A percentile compares a stretch with the other conserved stretches of the same genome.
phyloP scores from a whole-genome alignment of 129 eudicot genomes.

The Deinandra increscens region DNA sequence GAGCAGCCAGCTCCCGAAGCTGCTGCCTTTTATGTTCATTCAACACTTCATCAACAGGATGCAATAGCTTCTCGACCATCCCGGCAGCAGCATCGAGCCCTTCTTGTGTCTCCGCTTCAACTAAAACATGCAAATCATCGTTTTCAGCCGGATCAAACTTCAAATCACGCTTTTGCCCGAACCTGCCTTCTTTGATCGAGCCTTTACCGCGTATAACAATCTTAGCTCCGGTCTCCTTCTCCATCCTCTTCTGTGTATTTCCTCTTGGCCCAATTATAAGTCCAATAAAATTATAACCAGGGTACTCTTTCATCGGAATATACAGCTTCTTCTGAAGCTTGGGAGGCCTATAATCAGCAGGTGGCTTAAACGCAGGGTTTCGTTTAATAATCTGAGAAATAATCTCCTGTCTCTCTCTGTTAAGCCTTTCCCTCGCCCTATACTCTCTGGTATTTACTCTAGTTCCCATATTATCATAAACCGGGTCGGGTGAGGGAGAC shows the following conservation, averaged over 20 bases:
- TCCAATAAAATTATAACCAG: slow-evolving; percentile 89
- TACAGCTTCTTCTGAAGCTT: slow-evolving; percentile 79
- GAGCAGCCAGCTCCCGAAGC: slow-evolving; percentile 83
- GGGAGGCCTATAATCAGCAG: slow-evolving; percentile 92
- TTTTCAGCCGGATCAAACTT: slow-evolving; percentile 75
- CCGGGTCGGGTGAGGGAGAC: slow-evolving; percentile 92
- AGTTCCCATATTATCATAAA: slow-evolving; percentile 80
- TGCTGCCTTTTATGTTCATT: slow-evolving; percentile 95
- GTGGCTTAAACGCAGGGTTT: slow-evolving; percentile 84
- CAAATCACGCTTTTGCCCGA: slow-evolving; percentile 72
- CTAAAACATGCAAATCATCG: slow-evolving; percentile 87
- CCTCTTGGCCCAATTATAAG: slow-evolving; percentile 92
- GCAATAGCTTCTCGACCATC: slow-evolving; percentile 91
- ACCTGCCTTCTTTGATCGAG: slow-evolving; percentile 74
- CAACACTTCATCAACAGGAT: slow-evolving; percentile 87
- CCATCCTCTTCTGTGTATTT: slow-evolving; percentile 95
- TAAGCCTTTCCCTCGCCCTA: slow-evolving; percentile 78
- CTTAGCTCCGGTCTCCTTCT: slow-evolving; percentile 87
- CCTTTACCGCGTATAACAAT: slow-evolving; percentile 94
- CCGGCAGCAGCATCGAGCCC: slow-evolving; percentile 91
- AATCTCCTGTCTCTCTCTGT: slow-evolving; percentile 78
- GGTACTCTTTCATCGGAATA: slow-evolving; percentile 85
- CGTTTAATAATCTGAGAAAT: slow-evolving; percentile 72
- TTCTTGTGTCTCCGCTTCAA: slow-evolving; percentile 86
- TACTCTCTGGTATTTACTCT: slow-evolving; percentile 85